A percentile compares a stretch with the other conserved stretches of the same genome.
Evolutionary conservation across 352 stramenopile genomes (phyloP).

Genomic region (Phytophthora citricola): DNA sequence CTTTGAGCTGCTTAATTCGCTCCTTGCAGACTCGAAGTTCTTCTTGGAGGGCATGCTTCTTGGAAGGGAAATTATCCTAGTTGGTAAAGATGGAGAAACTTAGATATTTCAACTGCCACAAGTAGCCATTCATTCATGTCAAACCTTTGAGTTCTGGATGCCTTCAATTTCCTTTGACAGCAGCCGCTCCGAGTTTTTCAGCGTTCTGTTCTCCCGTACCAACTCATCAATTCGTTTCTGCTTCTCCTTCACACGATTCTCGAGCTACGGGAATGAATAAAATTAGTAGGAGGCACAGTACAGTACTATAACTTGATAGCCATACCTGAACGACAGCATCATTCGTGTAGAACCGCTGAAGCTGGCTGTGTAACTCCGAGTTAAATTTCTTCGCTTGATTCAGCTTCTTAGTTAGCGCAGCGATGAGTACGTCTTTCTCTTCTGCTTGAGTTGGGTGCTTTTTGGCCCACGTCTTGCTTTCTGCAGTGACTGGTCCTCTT

Average conservation of each 20-base stretch:
- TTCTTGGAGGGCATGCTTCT: conserved; percentile 56
- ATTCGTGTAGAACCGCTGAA: conserved; percentile 60
- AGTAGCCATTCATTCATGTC: background rate
- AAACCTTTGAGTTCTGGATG: conserved; percentile 60
- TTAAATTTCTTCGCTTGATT: conserved; percentile 54
- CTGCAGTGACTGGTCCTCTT: conserved; percentile 2
- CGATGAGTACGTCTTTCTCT: conserved; percentile 21
- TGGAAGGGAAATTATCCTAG: conserved; percentile 61
- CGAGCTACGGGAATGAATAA: conserved; percentile 36
- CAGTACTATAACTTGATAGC: background rate
- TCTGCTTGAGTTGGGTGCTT: background rate
- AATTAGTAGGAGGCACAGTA: too few species aligned
- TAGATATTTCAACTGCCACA: background rate
- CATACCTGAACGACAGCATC: conserved; percentile 57
- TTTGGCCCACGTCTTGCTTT: conserved; percentile 6
- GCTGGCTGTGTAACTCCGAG: conserved; percentile 48
- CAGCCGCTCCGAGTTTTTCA: conserved; percentile 61
- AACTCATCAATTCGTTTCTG: conserved; percentile 69
- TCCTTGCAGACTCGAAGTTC: conserved; percentile 74
- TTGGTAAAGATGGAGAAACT: background rate
- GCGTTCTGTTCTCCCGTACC: conserved; percentile 57
- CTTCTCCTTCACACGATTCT: conserved; percentile 74
- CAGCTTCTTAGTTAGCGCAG: conserved; percentile 50
- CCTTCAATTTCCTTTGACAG: conserved; percentile 70
- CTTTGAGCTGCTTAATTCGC: conserved; percentile 62